These are phyloP conservation scores for Thelephora ganbajun DNA, from an alignment of 768 basidiomycete species.

Conservation along the genomic window DNA sequence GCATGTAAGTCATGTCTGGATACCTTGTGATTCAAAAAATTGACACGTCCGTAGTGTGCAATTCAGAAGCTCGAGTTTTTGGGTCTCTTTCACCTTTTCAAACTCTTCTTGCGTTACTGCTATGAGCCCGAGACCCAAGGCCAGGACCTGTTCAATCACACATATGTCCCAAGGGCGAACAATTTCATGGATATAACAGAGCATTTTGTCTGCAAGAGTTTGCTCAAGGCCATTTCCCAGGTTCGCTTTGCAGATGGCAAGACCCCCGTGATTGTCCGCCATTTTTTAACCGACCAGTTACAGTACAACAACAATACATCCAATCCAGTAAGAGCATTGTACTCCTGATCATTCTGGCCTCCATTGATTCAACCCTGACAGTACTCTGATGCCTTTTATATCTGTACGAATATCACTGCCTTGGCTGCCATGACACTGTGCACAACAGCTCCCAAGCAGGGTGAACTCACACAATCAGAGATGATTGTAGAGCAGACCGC, in stretches of 20 bases:
- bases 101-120: constrained; percentile 82
- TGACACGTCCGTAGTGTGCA: constrained; percentile 48
- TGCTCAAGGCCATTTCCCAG: constrained; percentile 73
- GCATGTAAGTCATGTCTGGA: constrained; percentile 35
- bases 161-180: constrained; percentile 89
- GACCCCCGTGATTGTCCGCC: constrained; percentile 72
- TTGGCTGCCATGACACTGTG: constrained; percentile 72
- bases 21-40: background rate
- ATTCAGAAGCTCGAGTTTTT: constrained; percentile 70
- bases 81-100: constrained; percentile 91
- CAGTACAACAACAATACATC: constrained; percentile 90
- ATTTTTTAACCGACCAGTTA: constrained; percentile 85
- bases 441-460: constrained; percentile 63
- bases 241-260: constrained; percentile 82
- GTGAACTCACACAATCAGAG: constrained; percentile 61
- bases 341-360: no score
- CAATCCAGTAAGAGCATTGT: constrained; percentile 49
- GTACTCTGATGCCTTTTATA: constrained; percentile 88
- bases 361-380: constrained; percentile 16
- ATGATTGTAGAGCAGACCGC: constrained; percentile 47
- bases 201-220: constrained; percentile 85
- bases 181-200: constrained; percentile 85
- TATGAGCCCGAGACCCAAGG: constrained; percentile 76
- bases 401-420: constrained; percentile 73
- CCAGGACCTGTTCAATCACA: constrained; percentile 75